Conservation (phyloP, 331 rosid genomes). For the Arachis monticola region DNA sequence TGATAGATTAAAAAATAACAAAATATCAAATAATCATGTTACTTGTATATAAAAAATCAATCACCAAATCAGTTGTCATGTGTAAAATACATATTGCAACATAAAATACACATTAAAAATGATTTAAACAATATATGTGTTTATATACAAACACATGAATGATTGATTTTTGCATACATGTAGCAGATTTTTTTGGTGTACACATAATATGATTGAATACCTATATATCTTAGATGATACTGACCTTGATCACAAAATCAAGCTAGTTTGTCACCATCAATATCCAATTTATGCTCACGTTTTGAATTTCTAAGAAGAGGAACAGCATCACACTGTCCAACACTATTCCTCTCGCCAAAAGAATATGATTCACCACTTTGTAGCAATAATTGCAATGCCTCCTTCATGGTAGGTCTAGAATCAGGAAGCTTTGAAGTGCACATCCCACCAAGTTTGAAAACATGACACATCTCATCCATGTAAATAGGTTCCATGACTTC, state of each 20-base stretch:
- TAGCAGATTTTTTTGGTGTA: no score
- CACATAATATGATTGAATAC: no score
- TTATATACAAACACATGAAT: no score
- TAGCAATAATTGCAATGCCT: constrained; percentile 47
- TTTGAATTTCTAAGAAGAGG: constrained; percentile 55
- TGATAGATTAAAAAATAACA: no score
- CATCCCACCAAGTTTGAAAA: constrained; percentile 57
- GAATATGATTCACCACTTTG: constrained; percentile 1
- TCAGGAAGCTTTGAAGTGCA: constrained; percentile 54
- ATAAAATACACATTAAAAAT: no score
- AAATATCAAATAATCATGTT: no score
- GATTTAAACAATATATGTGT: no score
- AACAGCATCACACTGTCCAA: constrained; percentile 29
- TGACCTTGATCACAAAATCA: not conserved
- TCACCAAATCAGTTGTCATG: no score
- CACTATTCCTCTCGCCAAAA: constrained; percentile 24
- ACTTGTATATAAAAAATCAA: no score
- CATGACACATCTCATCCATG: constrained; percentile 56
- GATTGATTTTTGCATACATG: no score
- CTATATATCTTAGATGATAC: not conserved
- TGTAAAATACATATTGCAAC: no score
- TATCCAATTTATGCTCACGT: constrained; percentile 24
- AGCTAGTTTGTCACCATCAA: constrained; percentile 27
- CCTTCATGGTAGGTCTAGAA: constrained; percentile 66
- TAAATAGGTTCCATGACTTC: constrained; percentile 52